Base-by-base conservation (phyloP, 1,284 basidiomycete genomes). In the Ceratobasidium sp. region DNA sequence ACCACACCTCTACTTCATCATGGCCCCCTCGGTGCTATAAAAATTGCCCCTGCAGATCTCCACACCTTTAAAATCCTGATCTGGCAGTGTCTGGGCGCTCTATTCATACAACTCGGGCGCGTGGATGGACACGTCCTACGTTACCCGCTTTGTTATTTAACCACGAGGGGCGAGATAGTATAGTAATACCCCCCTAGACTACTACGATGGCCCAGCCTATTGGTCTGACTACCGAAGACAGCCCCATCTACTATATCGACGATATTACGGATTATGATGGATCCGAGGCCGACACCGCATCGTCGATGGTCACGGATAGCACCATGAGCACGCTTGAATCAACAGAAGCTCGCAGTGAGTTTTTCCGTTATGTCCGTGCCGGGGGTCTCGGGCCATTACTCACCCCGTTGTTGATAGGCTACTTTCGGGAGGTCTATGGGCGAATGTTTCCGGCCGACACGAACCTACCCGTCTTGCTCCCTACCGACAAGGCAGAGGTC, bases 291-390 rank as follows among this genome's bases (percentile, higher is more conserved):
- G 50, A 64, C 44, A 53, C 50, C 21, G 25, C 59, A 27, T 64
- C 60, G 4, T 64, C 60, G 11, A 46, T 54, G 4, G 60, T 36
- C 5, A 62, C 59, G 16, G 47, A 49, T 33, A 62, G 47, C 21
- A 62, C 59, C 16, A 62, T 62, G 59, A 62, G 59, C 29, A 62
- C 59, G 46, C 47, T 62, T 13, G 59, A 62, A 33, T 62, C 59
- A 19, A 47, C 19, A 9, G 59, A 62, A 33, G 59, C 47, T 8
- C 46, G 41, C 9, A 62, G 59, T 62, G 21, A 62, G 59, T 52
- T 11, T 23, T 27, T 9, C 9, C 16, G 23, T 23, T 25, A 39
- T 33, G 3, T 33, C 11, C 14, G 42, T 33, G n/a, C 13, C 8
- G 2, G 59, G n/a, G n/a, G n/a, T n/a, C n/a, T n/a, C n/a, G n/a